These are phyloP conservation scores for Tetrahymena borealis DNA, from an alignment of 73 alveolate genomes.

Conservation along the genomic window DNA sequence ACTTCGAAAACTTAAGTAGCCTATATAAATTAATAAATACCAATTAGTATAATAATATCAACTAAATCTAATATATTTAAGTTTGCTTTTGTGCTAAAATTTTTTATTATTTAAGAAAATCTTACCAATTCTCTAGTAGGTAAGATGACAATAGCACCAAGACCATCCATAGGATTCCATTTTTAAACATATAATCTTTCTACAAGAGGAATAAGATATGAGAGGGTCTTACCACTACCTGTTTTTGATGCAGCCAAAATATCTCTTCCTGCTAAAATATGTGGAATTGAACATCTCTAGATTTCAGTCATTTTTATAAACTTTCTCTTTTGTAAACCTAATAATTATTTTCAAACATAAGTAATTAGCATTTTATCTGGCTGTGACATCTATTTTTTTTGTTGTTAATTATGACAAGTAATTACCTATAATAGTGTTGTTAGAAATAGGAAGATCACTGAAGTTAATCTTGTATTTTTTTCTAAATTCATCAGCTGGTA, in stretches of 20 bases:
- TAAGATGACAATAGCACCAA: conserved; percentile 69
- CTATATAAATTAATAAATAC: not conserved
- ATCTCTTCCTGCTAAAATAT: conserved; percentile 82
- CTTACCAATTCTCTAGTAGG: conserved; percentile 78
- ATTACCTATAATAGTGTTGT: conserved; percentile 48
- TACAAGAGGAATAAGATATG: conserved; percentile 62
- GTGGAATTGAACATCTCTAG: conserved; percentile 89
- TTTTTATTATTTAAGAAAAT: not conserved
- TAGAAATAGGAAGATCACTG: conserved; percentile 70
- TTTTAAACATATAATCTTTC: conserved; percentile 62
- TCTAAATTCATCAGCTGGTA: conserved; percentile 28
- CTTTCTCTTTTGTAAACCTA: conserved; percentile 63
- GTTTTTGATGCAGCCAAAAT: conserved; percentile 80
- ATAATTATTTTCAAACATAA: not conserved
- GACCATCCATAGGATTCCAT: conserved; percentile 68
- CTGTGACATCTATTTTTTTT: too few species aligned
- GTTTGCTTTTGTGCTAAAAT: too few species aligned
- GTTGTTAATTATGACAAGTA: not conserved
- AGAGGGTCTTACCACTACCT: conserved; percentile 86
- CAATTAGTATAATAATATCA: too few species aligned
- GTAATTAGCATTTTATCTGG: not conserved
- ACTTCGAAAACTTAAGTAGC: conserved; percentile 80
- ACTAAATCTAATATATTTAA: too few species aligned
- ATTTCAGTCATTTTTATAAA: conserved; percentile 84
- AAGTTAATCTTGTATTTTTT: conserved; percentile 59